phyloP scores from a whole-genome alignment of 148 eudicot genomes.

The Rhododendron henanense region DNA sequence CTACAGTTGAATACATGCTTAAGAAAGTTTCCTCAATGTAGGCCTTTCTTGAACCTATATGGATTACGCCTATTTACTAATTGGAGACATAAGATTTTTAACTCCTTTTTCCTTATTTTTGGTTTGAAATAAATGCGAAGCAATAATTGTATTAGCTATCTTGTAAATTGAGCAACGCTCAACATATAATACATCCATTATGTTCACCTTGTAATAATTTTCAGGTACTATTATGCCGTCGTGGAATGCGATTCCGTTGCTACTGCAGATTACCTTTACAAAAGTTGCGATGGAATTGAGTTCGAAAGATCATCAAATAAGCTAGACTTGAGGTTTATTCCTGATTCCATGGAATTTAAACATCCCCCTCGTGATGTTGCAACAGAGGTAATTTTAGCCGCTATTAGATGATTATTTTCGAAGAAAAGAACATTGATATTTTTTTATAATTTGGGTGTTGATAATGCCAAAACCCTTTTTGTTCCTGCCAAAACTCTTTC shows the following conservation, averaged over 20 bases:
- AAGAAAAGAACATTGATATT: neutral
- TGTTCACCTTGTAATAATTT: neutral
- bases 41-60: neutral
- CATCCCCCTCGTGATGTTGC: constrained; percentile 87
- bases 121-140: neutral
- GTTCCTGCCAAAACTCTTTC: no score
- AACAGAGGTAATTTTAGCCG: constrained; percentile 53
- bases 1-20: neutral
- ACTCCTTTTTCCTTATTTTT: neutral
- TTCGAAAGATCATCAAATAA: constrained; percentile 90
- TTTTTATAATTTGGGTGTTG: neutral
- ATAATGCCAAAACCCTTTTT: no score
- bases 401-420: neutral
- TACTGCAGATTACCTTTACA: constrained; percentile 86
- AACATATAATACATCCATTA: neutral
- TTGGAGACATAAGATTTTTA: neutral
- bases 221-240: constrained; percentile 92
- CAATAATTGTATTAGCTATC: neutral
- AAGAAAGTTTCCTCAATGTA: neutral
- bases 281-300: constrained; percentile 83
- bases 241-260: constrained; percentile 88
- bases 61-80: neutral
- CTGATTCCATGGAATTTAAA: constrained; percentile 83
- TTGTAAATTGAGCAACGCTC: neutral
- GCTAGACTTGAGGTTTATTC: constrained; percentile 91